Conservation (phyloP, 306 rosid genomes). For the Sechiopsis laciniata region DNA sequence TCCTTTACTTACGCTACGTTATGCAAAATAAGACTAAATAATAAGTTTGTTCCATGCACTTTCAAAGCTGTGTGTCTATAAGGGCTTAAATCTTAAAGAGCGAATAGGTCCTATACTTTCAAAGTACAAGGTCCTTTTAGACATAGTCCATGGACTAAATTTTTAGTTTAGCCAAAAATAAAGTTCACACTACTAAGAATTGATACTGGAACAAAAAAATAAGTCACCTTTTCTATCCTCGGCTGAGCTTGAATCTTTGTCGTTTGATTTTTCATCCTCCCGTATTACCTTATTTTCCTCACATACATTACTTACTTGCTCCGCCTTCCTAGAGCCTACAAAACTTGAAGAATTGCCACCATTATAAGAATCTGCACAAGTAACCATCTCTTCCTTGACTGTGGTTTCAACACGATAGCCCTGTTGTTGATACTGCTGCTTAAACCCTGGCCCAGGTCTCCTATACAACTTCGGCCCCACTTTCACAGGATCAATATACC, state of each 20-base stretch:
- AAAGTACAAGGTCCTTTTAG: background rate
- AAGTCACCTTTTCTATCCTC: constrained; percentile 58
- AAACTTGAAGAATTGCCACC: constrained; percentile 35
- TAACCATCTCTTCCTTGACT: constrained; percentile 43
- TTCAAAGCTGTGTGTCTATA: background rate
- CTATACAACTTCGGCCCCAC: constrained; percentile 49
- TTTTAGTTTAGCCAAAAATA: background rate
- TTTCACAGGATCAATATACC: constrained; percentile 51
- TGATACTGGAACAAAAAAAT: background rate
- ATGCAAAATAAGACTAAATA: background rate
- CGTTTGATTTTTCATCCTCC: constrained; percentile 42
- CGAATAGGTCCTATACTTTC: background rate
- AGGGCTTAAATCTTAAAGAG: background rate
- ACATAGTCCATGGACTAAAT: background rate
- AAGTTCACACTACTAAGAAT: background rate
- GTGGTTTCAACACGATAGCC: constrained; percentile 48
- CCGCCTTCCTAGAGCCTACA: constrained; percentile 42
- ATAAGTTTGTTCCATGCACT: background rate
- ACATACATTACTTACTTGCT: constrained; percentile 30
- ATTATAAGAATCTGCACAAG: constrained; percentile 44
- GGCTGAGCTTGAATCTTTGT: constrained; percentile 33
- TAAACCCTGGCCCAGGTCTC: constrained; percentile 52
- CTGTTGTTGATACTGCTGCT: constrained; percentile 28
- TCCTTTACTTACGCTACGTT: too few relatives aligned
- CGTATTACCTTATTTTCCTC: constrained; percentile 43